These are phyloP conservation scores for Eutypa lata DNA, from an alignment of 2,329 filamentous ascomycete species.

Conservation along the genomic window DNA sequence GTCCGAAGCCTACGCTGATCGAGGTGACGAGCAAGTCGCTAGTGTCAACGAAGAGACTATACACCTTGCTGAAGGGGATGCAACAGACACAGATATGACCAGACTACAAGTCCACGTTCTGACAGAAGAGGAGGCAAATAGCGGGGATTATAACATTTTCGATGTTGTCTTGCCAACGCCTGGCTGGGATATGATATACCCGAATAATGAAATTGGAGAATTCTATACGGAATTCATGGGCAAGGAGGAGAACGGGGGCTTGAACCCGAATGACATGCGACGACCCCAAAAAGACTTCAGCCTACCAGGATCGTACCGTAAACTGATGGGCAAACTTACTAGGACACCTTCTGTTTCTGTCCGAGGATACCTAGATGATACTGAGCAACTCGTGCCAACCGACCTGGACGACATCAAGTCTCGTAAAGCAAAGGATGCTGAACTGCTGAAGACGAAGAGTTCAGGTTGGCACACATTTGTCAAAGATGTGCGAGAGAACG, in stretches of 20 bases:
- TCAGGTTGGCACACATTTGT: slow-evolving; percentile 22
- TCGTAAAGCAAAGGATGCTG: slow-evolving; percentile 29
- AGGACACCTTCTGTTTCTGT: slow-evolving; percentile 65
- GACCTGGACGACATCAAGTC: slow-evolving; percentile 69
- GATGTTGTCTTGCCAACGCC: slow-evolving; percentile 92
- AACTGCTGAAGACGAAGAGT: slow-evolving; percentile 19
- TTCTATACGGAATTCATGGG: slow-evolving; percentile 88
- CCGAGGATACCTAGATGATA: slow-evolving; percentile 64
- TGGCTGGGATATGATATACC: slow-evolving; percentile 86
- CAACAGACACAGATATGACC: slow-evolving; percentile 41
- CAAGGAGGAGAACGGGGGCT: slow-evolving; percentile 67
- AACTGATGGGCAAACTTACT: slow-evolving; percentile 71
- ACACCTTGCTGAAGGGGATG: slow-evolving; percentile 55
- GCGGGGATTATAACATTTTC: slow-evolving; percentile 74
- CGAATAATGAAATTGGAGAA: slow-evolving; percentile 74
- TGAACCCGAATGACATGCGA: slow-evolving; percentile 86
- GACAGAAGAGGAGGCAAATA: slow-evolving; percentile 72
- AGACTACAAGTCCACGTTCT: slow-evolving; percentile 65
- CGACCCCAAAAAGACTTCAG: slow-evolving; percentile 83
- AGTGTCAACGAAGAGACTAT: slow-evolving; percentile 65
- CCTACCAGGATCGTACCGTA: slow-evolving; percentile 83
- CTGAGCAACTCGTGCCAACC: slow-evolving; percentile 84
- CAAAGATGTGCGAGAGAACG: slow-evolving; percentile 21
- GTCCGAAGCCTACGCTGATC: slow-evolving; percentile 27
- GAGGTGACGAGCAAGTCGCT: slow-evolving; percentile 45